Evolutionary conservation across 257 asterid species (phyloP).

Genomic region (Solanum microdontum): DNA sequence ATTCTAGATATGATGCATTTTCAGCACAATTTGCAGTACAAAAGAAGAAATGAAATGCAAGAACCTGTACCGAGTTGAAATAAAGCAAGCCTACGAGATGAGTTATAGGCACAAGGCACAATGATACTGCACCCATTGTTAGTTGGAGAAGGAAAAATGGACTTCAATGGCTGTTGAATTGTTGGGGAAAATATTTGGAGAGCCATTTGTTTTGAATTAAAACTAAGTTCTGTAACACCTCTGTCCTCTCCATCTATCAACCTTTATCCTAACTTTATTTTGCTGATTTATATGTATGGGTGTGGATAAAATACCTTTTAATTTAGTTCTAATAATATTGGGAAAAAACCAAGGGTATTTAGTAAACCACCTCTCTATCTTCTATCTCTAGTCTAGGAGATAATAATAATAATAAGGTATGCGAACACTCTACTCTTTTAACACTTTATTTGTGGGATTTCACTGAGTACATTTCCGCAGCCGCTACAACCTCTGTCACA

Average conservation of each 20-base stretch:
- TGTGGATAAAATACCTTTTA: neutral
- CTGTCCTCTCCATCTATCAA: neutral
- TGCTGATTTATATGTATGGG: neutral
- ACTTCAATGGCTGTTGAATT: neutral
- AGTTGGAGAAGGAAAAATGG: neutral
- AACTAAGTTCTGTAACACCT: neutral
- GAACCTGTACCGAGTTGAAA: constrained; percentile 33
- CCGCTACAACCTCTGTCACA: too few relatives aligned
- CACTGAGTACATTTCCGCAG: too few relatives aligned
- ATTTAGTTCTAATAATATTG: too few relatives aligned
- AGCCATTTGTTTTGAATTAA: neutral
- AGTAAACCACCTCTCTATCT: neutral
- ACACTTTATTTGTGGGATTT: too few relatives aligned
- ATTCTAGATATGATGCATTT: neutral
- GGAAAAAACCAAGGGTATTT: neutral
- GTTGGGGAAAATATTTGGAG: neutral
- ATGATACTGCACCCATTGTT: neutral
- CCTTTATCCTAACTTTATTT: neutral
- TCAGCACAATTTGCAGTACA: neutral
- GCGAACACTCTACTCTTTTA: too few relatives aligned
- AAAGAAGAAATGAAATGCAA: neutral
- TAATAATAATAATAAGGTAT: too few relatives aligned
- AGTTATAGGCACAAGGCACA: constrained; percentile 16
- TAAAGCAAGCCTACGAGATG: constrained; percentile 36
- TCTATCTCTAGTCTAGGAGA: too few relatives aligned